Conservation (phyloP, 441 rosid species). For the Lepidium campestre region DNA sequence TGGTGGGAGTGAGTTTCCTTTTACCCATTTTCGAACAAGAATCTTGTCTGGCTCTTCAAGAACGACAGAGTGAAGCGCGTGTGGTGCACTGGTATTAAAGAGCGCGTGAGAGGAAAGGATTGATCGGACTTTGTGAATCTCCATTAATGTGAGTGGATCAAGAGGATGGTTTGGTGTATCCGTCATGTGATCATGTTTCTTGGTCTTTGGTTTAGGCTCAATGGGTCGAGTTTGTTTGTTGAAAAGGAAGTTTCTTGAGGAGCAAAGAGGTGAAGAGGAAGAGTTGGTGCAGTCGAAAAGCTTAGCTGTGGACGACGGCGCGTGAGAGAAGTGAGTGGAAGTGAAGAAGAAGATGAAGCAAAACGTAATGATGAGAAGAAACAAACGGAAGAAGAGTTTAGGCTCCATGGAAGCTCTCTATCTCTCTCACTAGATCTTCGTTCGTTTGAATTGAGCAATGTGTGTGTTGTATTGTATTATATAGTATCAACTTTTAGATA, state of each 20-base stretch:
- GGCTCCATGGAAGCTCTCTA: constrained; percentile 42
- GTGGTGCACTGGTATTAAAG: constrained; percentile 30
- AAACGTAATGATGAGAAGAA: constrained; percentile 32
- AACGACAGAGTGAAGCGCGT: constrained; percentile 55
- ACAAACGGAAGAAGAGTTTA: constrained; percentile 36
- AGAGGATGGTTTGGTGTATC: constrained; percentile 67
- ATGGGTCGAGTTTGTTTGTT: constrained; percentile 25
- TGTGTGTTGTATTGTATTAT: too few species aligned
- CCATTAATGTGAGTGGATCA: constrained; percentile 73
- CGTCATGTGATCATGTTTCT: constrained; percentile 31
- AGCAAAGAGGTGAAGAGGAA: constrained; percentile 48
- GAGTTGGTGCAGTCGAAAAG: constrained; percentile 38
- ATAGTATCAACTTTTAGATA: too few species aligned
- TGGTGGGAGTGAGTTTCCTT: constrained; percentile 47
- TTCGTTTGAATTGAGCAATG: neutral
- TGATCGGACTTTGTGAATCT: constrained; percentile 51
- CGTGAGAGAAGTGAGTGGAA: constrained; percentile 40
- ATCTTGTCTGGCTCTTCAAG: constrained; percentile 70
- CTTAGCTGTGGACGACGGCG: constrained; percentile 19
- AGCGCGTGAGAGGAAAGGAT: constrained; percentile 54
- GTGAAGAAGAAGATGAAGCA: constrained; percentile 46
- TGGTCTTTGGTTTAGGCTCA: constrained; percentile 27
- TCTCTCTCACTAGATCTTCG: neutral
- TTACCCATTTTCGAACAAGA: constrained; percentile 46
- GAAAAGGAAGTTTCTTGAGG: constrained; percentile 50